A percentile compares a stretch with the other conserved stretches of the same genome.
These are phyloP conservation scores for Podospora australis DNA, from an alignment of 495 filamentous ascomycete genomes.

Conservation along the genomic window DNA sequence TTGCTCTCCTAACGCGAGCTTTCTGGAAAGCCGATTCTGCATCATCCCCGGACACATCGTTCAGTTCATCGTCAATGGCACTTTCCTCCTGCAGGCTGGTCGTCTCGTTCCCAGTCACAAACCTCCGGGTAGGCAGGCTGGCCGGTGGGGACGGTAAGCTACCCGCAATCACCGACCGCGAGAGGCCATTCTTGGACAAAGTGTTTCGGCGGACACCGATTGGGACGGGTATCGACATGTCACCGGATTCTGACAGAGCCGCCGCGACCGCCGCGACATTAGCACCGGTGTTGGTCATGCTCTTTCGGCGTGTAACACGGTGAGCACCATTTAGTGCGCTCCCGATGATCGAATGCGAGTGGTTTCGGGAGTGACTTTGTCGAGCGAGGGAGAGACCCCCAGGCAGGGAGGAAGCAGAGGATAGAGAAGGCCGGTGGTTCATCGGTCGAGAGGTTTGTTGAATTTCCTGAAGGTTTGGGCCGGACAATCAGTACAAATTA, in stretches of 20 bases:
- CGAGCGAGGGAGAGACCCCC: slow-evolving; percentile 34
- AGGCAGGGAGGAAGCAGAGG: slow-evolving; percentile 31
- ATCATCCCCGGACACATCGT: slow-evolving; percentile 51
- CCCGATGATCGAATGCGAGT: slow-evolving; percentile 70
- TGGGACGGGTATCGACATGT: slow-evolving; percentile 48
- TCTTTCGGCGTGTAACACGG: slow-evolving; percentile 89
- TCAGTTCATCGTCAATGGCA: slow-evolving; percentile 53
- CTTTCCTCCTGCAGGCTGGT: slow-evolving; percentile 47
- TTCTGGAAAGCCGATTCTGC: slow-evolving; percentile 55
- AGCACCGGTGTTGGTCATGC: slow-evolving; percentile 67
- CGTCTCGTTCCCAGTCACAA: slow-evolving; percentile 32
- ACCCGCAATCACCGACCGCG: slow-evolving; percentile 41
- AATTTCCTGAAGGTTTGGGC: slow-evolving; percentile 43
- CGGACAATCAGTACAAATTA: slow-evolving; percentile 14
- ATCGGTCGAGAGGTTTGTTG: slow-evolving; percentile 43
- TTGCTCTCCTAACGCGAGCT: slow-evolving; percentile 70
- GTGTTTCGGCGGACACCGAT: slow-evolving; percentile 48
- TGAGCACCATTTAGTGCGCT: slow-evolving; percentile 68
- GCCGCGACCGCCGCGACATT: slow-evolving; percentile 66
- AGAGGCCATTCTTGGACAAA: slow-evolving; percentile 40
- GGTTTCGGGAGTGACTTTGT: slow-evolving; percentile 61
- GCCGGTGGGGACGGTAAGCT: slow-evolving; percentile 53
- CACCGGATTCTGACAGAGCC: slow-evolving; percentile 56
- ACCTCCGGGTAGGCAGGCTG: slow-evolving; percentile 40
- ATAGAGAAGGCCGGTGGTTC: slow-evolving; percentile 43